Evolutionary conservation across 2,329 filamentous ascomycete genomes (phyloP).

Genomic region (Chalaropsis ovoidea): DNA sequence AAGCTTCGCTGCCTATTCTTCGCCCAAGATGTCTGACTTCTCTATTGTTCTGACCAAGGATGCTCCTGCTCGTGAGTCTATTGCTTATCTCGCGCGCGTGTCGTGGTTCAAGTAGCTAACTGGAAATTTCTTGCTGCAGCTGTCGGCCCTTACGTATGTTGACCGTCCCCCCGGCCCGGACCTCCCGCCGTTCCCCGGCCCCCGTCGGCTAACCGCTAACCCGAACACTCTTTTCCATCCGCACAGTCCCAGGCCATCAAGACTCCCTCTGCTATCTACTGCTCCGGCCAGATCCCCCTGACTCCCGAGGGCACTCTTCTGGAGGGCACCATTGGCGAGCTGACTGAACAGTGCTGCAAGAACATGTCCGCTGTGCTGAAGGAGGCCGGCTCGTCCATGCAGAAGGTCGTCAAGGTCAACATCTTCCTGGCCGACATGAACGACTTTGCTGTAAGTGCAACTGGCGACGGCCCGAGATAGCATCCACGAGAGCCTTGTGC

Average conservation of each 20-base stretch:
- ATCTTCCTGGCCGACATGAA: slow-evolving; percentile 90
- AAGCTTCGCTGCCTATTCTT: slow-evolving; percentile 13
- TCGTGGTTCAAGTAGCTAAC: background rate
- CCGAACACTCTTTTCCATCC: background rate
- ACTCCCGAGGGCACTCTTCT: slow-evolving; percentile 47
- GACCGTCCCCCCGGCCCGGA: background rate
- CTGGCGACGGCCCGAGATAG: background rate
- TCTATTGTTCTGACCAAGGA: slow-evolving; percentile 47
- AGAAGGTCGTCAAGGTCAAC: slow-evolving; percentile 79
- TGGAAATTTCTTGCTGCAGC: slow-evolving; percentile 34
- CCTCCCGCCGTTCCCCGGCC: background rate
- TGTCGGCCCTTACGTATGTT: slow-evolving; percentile 53
- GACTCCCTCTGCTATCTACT: slow-evolving; percentile 55
- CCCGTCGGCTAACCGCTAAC: background rate
- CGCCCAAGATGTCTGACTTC: slow-evolving; percentile 24
- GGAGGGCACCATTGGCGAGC: slow-evolving; percentile 51
- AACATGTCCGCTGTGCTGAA: slow-evolving; percentile 77
- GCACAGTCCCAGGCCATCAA: slow-evolving; percentile 55
- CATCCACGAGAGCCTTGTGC: too few relatives aligned
- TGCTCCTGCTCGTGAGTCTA: slow-evolving; percentile 46
- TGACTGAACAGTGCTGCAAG: slow-evolving; percentile 54
- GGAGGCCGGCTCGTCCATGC: slow-evolving; percentile 66
- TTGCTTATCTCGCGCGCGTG: background rate
- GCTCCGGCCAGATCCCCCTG: slow-evolving; percentile 63
- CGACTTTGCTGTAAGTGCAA: slow-evolving; percentile 55